phyloP scores from a whole-genome alignment of 2,329 filamentous ascomycete genomes.

The Hymenoscyphus repandus region DNA sequence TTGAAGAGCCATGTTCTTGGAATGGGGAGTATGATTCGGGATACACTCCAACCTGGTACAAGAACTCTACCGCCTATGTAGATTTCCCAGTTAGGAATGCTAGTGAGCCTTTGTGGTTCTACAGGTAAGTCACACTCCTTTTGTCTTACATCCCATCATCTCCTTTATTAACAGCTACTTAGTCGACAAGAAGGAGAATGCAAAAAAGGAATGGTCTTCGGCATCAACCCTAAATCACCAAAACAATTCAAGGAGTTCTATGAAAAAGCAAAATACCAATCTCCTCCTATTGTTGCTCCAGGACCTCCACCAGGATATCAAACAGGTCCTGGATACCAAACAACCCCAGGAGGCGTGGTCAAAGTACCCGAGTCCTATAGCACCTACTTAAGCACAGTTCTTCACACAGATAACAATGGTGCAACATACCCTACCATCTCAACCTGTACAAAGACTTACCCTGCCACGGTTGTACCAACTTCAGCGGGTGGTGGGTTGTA shows the following conservation, averaged over 20 bases:
- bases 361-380: too few relatives aligned
- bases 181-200: constrained; percentile 10
- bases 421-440: too few relatives aligned
- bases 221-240: constrained; percentile 8
- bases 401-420: too few relatives aligned
- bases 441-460: too few relatives aligned
- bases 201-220: constrained; percentile 15
- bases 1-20: constrained; percentile 5
- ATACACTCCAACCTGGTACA: constrained; percentile 3
- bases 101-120: neutral
- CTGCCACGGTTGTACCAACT: too few relatives aligned
- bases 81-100: constrained; percentile 6
- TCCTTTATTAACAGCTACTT: neutral
- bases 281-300: neutral
- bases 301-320: neutral
- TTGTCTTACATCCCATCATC: neutral
- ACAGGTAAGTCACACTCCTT: neutral
- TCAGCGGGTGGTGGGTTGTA: too few relatives aligned
- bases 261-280: neutral
- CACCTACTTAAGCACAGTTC: too few relatives aligned
- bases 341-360: neutral
- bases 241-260: constrained; percentile 1
- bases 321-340: neutral
- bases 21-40: constrained; percentile 12
- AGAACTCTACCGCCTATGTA: constrained; percentile 7